phyloP scores from a whole-genome alignment of 2,329 filamentous ascomycete genomes.

The Rachicladosporium sp. region DNA sequence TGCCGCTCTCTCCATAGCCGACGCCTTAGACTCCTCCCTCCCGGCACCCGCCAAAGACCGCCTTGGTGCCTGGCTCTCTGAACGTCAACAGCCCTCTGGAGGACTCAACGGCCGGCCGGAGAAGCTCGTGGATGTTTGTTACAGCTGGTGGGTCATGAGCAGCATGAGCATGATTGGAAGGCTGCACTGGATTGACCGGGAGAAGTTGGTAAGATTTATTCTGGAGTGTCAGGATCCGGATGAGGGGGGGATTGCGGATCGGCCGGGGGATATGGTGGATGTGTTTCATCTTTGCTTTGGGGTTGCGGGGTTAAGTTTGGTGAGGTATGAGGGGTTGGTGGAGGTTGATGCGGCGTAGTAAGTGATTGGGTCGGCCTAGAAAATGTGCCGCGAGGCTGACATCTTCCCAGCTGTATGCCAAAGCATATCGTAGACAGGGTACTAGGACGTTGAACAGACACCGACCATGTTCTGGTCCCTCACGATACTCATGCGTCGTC shows the following conservation, averaged over 20 bases:
- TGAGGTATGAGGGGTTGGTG: slow-evolving; percentile 63
- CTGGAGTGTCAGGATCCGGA: slow-evolving; percentile 78
- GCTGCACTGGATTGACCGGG: slow-evolving; percentile 84
- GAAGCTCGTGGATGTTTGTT: slow-evolving; percentile 93
- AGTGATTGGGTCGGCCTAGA: slow-evolving; percentile 15
- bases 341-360: slow-evolving; percentile 82
- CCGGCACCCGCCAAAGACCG: slow-evolving; percentile 60
- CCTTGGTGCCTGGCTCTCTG: slow-evolving; percentile 80
- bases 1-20: slow-evolving; percentile 72
- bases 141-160: slow-evolving; percentile 96
- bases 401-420: slow-evolving; percentile 35
- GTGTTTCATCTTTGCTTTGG: slow-evolving; percentile 94
- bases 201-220: slow-evolving; percentile 70
- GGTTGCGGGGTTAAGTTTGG: slow-evolving; percentile 72
- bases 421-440: slow-evolving; percentile 51
- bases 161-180: slow-evolving; percentile 80
- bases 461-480: not conserved
- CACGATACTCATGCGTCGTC: too few species aligned
- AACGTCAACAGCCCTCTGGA: slow-evolving; percentile 75
- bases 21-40: slow-evolving; percentile 54
- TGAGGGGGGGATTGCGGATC: slow-evolving; percentile 73
- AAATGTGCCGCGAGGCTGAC: slow-evolving; percentile 1
- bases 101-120: slow-evolving; percentile 90
- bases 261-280: slow-evolving; percentile 89
- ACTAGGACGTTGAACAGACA: slow-evolving; percentile 28